phyloP scores from a whole-genome alignment of 768 basidiomycete genomes.

The Tricholoma terreum region DNA sequence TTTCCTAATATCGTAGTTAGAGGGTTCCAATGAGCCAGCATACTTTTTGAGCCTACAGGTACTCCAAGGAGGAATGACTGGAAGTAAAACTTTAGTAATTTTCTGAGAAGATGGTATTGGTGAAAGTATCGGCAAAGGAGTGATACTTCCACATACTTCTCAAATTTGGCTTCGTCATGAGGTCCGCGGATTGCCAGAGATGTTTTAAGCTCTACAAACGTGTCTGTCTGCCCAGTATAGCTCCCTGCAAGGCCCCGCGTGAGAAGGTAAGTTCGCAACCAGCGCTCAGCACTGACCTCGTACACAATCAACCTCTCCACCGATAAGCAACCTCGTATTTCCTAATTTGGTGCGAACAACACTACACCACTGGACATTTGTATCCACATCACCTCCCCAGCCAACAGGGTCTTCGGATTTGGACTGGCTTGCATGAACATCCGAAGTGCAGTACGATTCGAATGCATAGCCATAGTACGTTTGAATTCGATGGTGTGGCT shows the following conservation, averaged over 20 bases:
- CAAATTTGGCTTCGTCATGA: constrained; percentile 70
- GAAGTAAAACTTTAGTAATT: constrained; percentile 89
- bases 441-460: constrained; percentile 80
- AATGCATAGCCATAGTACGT: constrained; percentile 88
- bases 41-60: constrained; percentile 50
- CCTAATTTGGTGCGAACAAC: constrained; percentile 86
- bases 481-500: constrained; percentile 59
- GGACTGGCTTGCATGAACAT: constrained; percentile 28
- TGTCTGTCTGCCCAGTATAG: constrained; percentile 60
- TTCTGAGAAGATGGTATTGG: constrained; percentile 42
- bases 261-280: constrained; percentile 14
- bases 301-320: constrained; percentile 91
- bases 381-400: constrained; percentile 82
- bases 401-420: constrained; percentile 38
- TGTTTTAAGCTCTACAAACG: constrained; percentile 86
- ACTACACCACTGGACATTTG: constrained; percentile 88
- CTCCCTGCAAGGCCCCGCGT: constrained; percentile 38
- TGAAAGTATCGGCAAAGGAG: neutral
- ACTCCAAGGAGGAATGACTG: constrained; percentile 91
- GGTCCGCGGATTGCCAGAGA: constrained; percentile 65
- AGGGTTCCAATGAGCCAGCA: neutral
- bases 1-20: constrained; percentile 47
- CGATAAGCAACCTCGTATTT: constrained; percentile 67
- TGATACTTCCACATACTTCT: constrained; percentile 51
- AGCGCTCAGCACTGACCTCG: constrained; percentile 47